Evolutionary conservation across 2,329 filamentous ascomycete species (phyloP), one percentile per base, ranked within the genome.

Genomic region (Cladosporium colombiae): DNA sequence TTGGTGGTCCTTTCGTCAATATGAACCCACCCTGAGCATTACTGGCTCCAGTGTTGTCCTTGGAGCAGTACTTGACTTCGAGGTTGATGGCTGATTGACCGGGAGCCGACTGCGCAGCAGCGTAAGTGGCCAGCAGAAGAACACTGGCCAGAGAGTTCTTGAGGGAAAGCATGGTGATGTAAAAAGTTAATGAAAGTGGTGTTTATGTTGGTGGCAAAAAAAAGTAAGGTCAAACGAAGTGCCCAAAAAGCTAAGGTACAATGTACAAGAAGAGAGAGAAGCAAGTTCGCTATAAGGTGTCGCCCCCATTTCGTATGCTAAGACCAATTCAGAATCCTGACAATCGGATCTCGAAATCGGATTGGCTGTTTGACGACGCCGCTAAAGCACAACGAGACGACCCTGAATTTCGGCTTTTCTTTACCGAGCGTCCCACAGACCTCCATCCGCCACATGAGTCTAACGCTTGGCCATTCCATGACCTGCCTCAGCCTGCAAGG

Each of bases 41-140:
- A 66, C 71, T 73, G 7, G 76, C 75, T 13, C 75, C 77, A 13
- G 77, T 77, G 68, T 83, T 83, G 59, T 81, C 73, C 40, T 73
- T 77, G 8, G 81, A 82, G 72, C 81, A 83, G 70, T 81, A 82
- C 50, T 69, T 53, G 40, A 62, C 59, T 5, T 29, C 10, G 3
- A 62, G 44, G 59, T 62, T 62, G 29, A 50, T 50, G 21, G 59
- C 59, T 18, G 46, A 50, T 25, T 62, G 59, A 7, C 44, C 31
- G 2, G 37, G 27, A n/a, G 52, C 27, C 5, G 27, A 33, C 50
- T 53, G 57, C 5, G 25, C 58, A 14, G 44, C 29, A 29, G 44
- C 59, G 8, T 53, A 50, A n/a, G 31, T 18, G 23, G 59, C 59
- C 46, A 62, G 59, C 59, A 62, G 18, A 49, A 62, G 46, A 23